Conservation (phyloP, 2,329 filamentous ascomycete genomes). For the Alternaria atra region DNA sequence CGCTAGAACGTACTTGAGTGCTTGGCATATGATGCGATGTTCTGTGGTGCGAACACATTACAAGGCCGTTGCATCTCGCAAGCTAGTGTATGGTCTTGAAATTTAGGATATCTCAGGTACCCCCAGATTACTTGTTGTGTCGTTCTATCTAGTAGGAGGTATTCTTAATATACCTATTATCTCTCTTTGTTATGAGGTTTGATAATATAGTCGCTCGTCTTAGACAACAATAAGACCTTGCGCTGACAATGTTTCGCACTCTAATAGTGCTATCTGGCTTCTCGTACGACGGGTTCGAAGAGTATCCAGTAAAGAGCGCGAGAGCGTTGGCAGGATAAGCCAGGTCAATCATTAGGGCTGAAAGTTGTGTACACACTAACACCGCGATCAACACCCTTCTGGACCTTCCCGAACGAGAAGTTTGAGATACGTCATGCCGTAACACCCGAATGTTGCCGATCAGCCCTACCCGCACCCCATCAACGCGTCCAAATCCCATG, state of each 20-base stretch:
- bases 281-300: background rate
- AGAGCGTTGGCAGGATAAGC: background rate
- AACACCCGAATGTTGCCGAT: background rate
- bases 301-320: background rate
- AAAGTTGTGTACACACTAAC: constrained; percentile 6
- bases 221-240: too few relatives aligned
- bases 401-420: constrained; percentile 3
- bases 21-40: background rate
- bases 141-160: too few relatives aligned
- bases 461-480: constrained; percentile 10
- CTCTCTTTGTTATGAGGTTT: too few relatives aligned
- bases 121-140: too few relatives aligned
- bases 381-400: background rate
- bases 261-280: background rate
- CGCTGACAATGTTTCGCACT: too few relatives aligned
- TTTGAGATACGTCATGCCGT: constrained; percentile 9
- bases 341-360: background rate
- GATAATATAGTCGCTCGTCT: too few relatives aligned
- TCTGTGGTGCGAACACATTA: background rate
- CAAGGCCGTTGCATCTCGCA: too few relatives aligned
- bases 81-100: too few relatives aligned
- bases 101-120: too few relatives aligned
- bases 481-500: constrained; percentile 1
- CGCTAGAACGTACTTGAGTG: background rate
- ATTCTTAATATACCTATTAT: too few relatives aligned